Percentiles rank a stretch among this genome's conserved stretches.
Conservation (phyloP, 352 stramenopile species). For the Phytophthora melonis region DNA sequence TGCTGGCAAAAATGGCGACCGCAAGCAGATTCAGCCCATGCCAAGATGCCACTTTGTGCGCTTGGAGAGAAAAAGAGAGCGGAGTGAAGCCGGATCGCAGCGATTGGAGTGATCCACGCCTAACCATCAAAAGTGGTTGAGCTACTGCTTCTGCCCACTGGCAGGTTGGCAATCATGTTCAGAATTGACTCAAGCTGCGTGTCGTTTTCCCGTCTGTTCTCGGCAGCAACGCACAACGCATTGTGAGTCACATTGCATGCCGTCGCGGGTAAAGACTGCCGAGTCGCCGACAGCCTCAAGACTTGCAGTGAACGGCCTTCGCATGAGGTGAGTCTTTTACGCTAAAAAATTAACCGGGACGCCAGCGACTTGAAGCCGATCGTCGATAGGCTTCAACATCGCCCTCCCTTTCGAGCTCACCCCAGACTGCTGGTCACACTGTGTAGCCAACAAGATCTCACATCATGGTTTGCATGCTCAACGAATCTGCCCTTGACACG, state of each 20-base stretch:
- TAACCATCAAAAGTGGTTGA: not conserved
- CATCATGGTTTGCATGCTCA: not conserved
- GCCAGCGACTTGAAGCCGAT: not conserved
- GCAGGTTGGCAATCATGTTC: not conserved
- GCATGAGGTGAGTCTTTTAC: not conserved
- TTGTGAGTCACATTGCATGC: not conserved
- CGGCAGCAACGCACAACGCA: not conserved
- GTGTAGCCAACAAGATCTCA: not conserved
- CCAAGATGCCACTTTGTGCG: not conserved
- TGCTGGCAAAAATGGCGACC: constrained; percentile 1
- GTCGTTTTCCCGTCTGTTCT: not conserved
- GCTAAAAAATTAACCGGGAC: not conserved
- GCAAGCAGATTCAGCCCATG: not conserved
- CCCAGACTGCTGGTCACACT: not conserved
- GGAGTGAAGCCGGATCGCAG: not conserved
- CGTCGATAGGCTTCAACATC: too few relatives aligned
- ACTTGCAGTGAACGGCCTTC: not conserved
- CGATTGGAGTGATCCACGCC: not conserved
- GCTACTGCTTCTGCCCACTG: not conserved
- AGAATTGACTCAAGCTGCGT: not conserved
- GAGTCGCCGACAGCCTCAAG: not conserved
- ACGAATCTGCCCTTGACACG: not conserved
- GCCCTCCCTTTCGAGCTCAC: not conserved
- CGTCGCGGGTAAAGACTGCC: not conserved
- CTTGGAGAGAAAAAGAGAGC: not conserved